Base-by-base conservation (phyloP, 2,329 filamentous ascomycete genomes). In the Zelopaecilomyces penicillatus region DNA sequence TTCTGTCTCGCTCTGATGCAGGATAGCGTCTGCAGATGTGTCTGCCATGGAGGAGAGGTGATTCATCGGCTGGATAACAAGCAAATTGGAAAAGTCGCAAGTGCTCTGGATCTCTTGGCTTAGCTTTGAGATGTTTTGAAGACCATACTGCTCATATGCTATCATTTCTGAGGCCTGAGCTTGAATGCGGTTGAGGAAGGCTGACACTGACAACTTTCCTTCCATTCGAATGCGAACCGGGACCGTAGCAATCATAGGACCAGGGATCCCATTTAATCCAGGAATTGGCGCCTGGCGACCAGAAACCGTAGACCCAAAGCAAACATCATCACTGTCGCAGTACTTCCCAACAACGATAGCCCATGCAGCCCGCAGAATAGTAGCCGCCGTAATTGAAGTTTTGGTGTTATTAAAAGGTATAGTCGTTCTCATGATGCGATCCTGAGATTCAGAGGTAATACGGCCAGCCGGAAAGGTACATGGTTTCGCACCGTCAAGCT, bases 341-440 rank as follows among this genome's bases (percentile, higher is more conserved):
- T 29, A 5, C 12, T 11, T 6, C 30, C 26, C 3, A 53, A 39
- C 27, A 54, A 56, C 10, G 46, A 44, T 3, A 36, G 44, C 5
- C 11, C 30, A 2, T 51, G 56, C 35, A 47, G 47, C 47, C 42
- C 19, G 52, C 42, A 28, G 54, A 26, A 9, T 55, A 47, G 12
- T 57, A 58, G 29, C 30, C 36, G 38, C 33, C 6, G 12, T 28
- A 10, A 4, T 29, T 6, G 41, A 11, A 1, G 19, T 2, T 3
- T 19, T 19, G 3, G 19, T 19, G 19, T 19, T 19, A 19, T 19
- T 19, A 19, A 19, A 19, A 19, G 19, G 19, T 2, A 19, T 19
- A 19, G 19, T 19, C 19, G 2, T 19, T 3, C 3, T 19, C 19
- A 19, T 19, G 19, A 19, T 19, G 19, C 19, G 19, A 19, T 19